Percentiles rank a stretch among this genome's conserved stretches.
Evolutionary conservation across 1,284 basidiomycete species (phyloP).

Genomic region (Cryptococcus sp.): DNA sequence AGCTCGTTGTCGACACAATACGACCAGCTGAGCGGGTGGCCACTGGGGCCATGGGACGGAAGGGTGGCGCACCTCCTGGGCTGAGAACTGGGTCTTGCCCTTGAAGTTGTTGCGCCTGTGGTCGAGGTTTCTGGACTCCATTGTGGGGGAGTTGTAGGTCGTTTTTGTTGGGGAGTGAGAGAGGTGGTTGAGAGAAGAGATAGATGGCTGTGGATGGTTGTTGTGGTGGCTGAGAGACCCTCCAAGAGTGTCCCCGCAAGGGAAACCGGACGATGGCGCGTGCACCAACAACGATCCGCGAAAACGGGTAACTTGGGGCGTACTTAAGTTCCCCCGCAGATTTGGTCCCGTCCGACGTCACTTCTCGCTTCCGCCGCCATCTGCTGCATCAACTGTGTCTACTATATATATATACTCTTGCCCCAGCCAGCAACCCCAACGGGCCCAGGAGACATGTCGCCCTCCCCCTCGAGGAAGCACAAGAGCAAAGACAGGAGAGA

Average conservation of each 20-base stretch:
- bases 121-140: constrained; percentile 48
- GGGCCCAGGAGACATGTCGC: constrained; percentile 16
- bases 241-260: background rate
- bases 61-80: constrained; percentile 43
- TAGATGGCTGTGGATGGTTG: background rate
- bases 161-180: background rate
- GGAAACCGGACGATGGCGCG: constrained; percentile 2
- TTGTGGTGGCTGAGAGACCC: background rate
- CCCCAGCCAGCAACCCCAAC: constrained; percentile 3
- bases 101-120: constrained; percentile 51
- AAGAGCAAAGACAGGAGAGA: background rate
- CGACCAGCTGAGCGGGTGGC: constrained; percentile 2
- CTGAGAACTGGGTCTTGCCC: constrained; percentile 51
- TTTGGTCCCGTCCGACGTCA: background rate
- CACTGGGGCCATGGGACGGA: background rate
- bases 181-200: background rate
- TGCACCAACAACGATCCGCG: background rate
- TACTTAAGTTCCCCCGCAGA: background rate
- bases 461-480: constrained; percentile 11
- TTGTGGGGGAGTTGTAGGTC: too few relatives aligned
- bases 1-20: background rate
- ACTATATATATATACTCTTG: background rate
- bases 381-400: background rate
- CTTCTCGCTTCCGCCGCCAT: background rate
- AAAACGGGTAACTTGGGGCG: background rate